phyloP scores from a whole-genome alignment of 768 basidiomycete genomes.

The Cystofilobasidium macerans region DNA sequence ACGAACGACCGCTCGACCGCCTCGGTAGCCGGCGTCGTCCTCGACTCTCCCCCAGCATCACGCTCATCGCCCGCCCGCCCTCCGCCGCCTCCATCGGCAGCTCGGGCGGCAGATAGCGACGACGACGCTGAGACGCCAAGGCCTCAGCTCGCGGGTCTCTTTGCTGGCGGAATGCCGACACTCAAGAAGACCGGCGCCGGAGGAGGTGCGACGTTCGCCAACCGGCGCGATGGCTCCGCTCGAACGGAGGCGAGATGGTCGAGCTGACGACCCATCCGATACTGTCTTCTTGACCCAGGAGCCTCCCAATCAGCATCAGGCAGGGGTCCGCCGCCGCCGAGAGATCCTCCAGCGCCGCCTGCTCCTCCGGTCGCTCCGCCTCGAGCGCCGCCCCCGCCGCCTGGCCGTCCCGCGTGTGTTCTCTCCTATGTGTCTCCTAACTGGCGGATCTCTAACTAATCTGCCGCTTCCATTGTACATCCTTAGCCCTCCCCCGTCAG shows the following conservation, averaged over 20 bases:
- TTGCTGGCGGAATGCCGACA: constrained; percentile 26
- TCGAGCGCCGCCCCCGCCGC: not conserved
- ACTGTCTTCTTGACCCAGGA: not conserved
- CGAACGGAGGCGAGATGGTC: not conserved
- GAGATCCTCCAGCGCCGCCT: constrained; percentile 2
- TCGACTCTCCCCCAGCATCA: not conserved
- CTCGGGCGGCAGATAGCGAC: constrained; percentile 2
- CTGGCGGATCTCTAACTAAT: not conserved
- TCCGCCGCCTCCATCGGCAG: constrained; percentile 9
- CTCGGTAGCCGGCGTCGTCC: constrained; percentile 41
- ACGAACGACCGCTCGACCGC: constrained; percentile 76
- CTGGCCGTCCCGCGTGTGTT: not conserved
- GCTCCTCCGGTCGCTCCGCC: not conserved
- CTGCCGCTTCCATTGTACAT: no score
- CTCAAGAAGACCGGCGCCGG: constrained; percentile 34
- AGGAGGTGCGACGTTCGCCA: constrained; percentile 33
- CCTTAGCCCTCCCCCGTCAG: not conserved
- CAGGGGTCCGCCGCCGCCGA: constrained; percentile 17
- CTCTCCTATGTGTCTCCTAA: no score
- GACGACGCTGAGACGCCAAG: not conserved
- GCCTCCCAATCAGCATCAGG: constrained; percentile 1
- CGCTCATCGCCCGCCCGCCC: not conserved
- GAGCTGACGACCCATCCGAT: not conserved
- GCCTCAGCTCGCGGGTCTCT: constrained; percentile 16
- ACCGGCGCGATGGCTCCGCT: not conserved